Percentiles rank a stretch among this genome's conserved stretches.
These are phyloP conservation scores for Coprinopsis cinerea DNA, from an alignment of 768 basidiomycete species.

Conservation along the genomic window DNA sequence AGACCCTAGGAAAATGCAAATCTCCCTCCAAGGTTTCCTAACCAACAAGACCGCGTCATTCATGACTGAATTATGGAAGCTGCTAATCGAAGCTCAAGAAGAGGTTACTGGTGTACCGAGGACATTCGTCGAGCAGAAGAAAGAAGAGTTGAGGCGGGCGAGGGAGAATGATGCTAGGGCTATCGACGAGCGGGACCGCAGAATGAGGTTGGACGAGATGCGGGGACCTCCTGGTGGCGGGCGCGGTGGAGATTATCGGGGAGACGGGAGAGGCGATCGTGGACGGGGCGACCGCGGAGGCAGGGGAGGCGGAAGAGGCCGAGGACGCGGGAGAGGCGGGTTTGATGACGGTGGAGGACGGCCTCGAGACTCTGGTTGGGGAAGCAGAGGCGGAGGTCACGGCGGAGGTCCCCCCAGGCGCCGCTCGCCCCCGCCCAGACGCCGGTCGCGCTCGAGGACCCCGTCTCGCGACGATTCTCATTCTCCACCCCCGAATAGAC, in stretches of 20 bases:
- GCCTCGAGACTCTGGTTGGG: constrained; percentile 61
- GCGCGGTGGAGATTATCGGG: constrained; percentile 39
- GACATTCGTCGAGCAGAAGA: constrained; percentile 88
- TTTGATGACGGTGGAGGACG: constrained; percentile 39
- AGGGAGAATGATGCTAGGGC: constrained; percentile 57
- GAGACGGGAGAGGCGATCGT: constrained; percentile 55
- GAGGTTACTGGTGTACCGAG: constrained; percentile 86
- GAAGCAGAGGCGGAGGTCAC: constrained; percentile 53
- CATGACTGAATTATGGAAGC: constrained; percentile 84
- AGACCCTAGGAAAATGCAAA: constrained; percentile 95
- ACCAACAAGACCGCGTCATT: constrained; percentile 81
- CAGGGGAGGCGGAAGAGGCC: constrained; percentile 59
- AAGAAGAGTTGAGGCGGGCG: constrained; percentile 78
- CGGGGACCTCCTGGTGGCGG: constrained; percentile 42
- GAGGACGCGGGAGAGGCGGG: constrained; percentile 34
- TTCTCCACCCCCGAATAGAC: constrained; percentile 27
- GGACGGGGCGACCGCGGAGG: constrained; percentile 44
- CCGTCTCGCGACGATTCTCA: constrained; percentile 26
- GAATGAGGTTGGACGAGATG: constrained; percentile 63
- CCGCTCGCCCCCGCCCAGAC: constrained; percentile 44
- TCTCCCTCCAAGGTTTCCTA: constrained; percentile 89
- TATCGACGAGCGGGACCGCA: constrained; percentile 66
- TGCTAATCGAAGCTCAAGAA: constrained; percentile 89
- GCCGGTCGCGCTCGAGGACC: constrained; percentile 35
- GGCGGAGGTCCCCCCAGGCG: constrained; percentile 35